These are phyloP conservation scores for Xylaria nigripes DNA, from an alignment of 495 filamentous ascomycete species.

Conservation along the genomic window DNA sequence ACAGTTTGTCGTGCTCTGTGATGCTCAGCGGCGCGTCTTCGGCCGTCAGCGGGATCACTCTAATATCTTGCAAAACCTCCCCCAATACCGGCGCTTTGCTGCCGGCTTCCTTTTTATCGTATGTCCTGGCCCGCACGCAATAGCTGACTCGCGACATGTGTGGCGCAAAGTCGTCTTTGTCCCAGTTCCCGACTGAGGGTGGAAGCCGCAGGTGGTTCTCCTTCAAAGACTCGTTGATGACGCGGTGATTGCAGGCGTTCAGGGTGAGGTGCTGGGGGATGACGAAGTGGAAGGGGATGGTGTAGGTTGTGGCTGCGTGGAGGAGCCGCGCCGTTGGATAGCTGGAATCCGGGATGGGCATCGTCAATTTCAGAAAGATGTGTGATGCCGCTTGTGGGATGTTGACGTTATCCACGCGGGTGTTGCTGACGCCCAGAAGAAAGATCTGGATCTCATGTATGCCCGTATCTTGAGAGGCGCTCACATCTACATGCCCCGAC, in stretches of 20 bases:
- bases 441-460: conserved; percentile 80
- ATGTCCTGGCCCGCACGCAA: conserved; percentile 52
- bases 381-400: conserved; percentile 39
- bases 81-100: conserved; percentile 30
- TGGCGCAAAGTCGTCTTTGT: conserved; percentile 73
- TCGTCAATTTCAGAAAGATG: conserved; percentile 70
- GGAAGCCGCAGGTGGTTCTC: conserved; percentile 71
- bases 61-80: conserved; percentile 51
- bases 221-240: conserved; percentile 48
- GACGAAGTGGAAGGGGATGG: conserved; percentile 80
- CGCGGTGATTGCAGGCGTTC: conserved; percentile 40
- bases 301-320: conserved; percentile 57
- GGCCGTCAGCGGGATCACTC: conserved; percentile 62
- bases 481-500: conserved; percentile 45
- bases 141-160: conserved; percentile 75
- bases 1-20: conserved; percentile 50
- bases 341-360: conserved; percentile 61
- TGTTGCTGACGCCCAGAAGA: conserved; percentile 57
- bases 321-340: conserved; percentile 66
- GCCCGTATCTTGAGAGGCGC: conserved; percentile 50
- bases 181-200: conserved; percentile 68
- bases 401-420: conserved; percentile 34
- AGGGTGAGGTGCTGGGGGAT: conserved; percentile 66
- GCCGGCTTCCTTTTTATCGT: conserved; percentile 28
- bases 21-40: conserved; percentile 73